Evolutionary conservation across 371 early-diverging fungal species (phyloP), one percentile per base, ranked within the genome.

Genomic region (Mucor velutinosus): DNA sequence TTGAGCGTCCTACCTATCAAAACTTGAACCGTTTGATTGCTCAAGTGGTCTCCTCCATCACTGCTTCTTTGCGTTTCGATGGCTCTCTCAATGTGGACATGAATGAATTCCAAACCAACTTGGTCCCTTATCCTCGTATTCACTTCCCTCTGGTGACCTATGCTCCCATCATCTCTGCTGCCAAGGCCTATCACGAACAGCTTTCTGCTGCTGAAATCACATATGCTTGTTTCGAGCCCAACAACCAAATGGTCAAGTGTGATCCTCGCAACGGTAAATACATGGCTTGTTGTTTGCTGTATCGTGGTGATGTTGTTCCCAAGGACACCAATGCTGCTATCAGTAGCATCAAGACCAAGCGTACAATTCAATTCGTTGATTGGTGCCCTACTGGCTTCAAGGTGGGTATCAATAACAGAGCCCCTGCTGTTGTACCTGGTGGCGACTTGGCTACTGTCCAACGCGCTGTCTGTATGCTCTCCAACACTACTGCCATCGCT

Each of bases 31-130:
- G 98, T 72, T 87, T 99, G 72, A 97, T 99, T 79, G 98, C 99
- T 64, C 99, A 99, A 86, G 98, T 99, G 58, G 99, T 99, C 60
- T 98, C 98, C 58, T 98, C 99, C 72, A 97, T 99, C 89, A 99
- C 99, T 55, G 97, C 99, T 32, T 97, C 99, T 63, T 92, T 99
- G 69, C 94, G 99, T 80, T 99, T 99, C 86, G 94, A 95, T 62
- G 98, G 98, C 65, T 90, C 93, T 45, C 86, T 97, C 70, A 97
- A 97, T 82, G 97, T 96, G 45, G 98, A 97, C 77, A 79, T 97
- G 82, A 95, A 91, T 66, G 97, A 97, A 86, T 96, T 97, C 90
- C 95, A 95, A 81, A 96, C 96, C 65, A 96, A 97, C 86, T 86
- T 97, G 82, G 96, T 97, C 32, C 97, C 97, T 41, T 97, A 94